A percentile compares a stretch with the other conserved stretches of the same genome.
Evolutionary conservation across 352 stramenopile species (phyloP).

Genomic region (Globisporangium okanoganense): DNA sequence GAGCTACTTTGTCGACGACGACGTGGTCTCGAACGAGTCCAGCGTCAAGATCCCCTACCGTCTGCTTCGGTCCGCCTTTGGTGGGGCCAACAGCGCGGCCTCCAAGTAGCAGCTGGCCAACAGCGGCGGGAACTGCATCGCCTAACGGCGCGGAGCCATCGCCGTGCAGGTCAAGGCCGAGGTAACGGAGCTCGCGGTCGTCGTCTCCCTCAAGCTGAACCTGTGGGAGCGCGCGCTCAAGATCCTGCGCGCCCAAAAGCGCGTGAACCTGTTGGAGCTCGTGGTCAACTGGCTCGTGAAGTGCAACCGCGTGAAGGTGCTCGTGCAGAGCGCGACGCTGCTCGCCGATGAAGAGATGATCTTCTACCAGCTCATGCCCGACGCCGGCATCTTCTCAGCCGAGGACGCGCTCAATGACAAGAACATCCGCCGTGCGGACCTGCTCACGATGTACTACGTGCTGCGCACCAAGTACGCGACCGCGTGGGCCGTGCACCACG

Average conservation of each 20-base stretch:
- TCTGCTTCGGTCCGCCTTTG: no score
- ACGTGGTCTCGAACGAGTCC: no score
- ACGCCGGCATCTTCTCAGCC: constrained; percentile 34
- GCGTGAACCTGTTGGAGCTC: constrained; percentile 50
- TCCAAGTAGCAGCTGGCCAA: no score
- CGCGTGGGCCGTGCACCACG: constrained; percentile 73
- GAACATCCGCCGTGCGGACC: constrained; percentile 67
- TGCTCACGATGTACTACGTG: constrained; percentile 85
- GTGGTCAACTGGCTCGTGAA: constrained; percentile 74
- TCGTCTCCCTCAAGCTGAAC: constrained; percentile 71
- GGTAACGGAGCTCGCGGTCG: constrained; percentile 72
- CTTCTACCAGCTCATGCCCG: constrained; percentile 77
- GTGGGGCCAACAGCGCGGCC: no score
- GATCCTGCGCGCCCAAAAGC: constrained; percentile 52
- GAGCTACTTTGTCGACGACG: no score
- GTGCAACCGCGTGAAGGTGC: constrained; percentile 65
- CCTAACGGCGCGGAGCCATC: no score
- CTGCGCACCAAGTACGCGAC: constrained; percentile 67
- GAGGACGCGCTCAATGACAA: constrained; percentile 63
- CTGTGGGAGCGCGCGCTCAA: constrained; percentile 74
- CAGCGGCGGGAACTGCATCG: no score
- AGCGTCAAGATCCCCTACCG: no score
- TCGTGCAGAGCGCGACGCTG: constrained; percentile 63
- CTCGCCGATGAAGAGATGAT: constrained; percentile 43
- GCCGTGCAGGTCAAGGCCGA: no score